These are phyloP conservation scores for Linanthus parryae DNA, from an alignment of 148 eudicot genomes.

Conservation along the genomic window DNA sequence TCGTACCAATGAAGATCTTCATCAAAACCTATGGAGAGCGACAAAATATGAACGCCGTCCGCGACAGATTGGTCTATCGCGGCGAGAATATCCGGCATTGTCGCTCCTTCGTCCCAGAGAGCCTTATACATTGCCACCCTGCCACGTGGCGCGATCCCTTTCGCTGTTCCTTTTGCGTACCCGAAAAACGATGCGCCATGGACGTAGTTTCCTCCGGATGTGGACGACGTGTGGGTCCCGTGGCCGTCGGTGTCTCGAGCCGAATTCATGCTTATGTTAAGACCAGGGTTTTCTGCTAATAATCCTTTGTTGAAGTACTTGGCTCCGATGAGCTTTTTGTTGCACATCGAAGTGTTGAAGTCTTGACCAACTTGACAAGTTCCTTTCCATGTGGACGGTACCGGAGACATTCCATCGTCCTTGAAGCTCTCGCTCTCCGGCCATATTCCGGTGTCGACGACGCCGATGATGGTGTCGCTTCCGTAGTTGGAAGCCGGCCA, in stretches of 20 bases:
- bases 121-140: slow-evolving; percentile 45
- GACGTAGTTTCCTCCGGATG: slow-evolving; percentile 33
- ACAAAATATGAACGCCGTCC: slow-evolving; percentile 9
- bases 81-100: slow-evolving; percentile 21
- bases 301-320: slow-evolving; percentile 27
- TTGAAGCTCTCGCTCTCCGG: slow-evolving; percentile 38
- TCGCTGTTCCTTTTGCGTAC: slow-evolving; percentile 39
- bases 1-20: slow-evolving; percentile 3
- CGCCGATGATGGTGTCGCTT: slow-evolving; percentile 32
- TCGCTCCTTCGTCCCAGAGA: slow-evolving; percentile 22
- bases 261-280: slow-evolving; percentile 17
- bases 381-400: slow-evolving; percentile 36
- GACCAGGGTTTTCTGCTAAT: slow-evolving; percentile 19
- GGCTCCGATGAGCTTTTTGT: slow-evolving; percentile 42
- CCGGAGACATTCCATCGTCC: slow-evolving; percentile 21
- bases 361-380: slow-evolving; percentile 23
- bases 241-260: slow-evolving; percentile 44
- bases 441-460: slow-evolving; percentile 37
- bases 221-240: slow-evolving; percentile 47
- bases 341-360: slow-evolving; percentile 29
- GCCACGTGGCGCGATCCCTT: slow-evolving; percentile 47
- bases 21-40: slow-evolving; percentile 2
- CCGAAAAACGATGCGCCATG: slow-evolving; percentile 34
- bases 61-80: slow-evolving; percentile 13
- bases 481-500: slow-evolving; percentile 42